phyloP scores from a whole-genome alignment of 2,329 filamentous ascomycete species.

The Aaosphaeria arxii region DNA sequence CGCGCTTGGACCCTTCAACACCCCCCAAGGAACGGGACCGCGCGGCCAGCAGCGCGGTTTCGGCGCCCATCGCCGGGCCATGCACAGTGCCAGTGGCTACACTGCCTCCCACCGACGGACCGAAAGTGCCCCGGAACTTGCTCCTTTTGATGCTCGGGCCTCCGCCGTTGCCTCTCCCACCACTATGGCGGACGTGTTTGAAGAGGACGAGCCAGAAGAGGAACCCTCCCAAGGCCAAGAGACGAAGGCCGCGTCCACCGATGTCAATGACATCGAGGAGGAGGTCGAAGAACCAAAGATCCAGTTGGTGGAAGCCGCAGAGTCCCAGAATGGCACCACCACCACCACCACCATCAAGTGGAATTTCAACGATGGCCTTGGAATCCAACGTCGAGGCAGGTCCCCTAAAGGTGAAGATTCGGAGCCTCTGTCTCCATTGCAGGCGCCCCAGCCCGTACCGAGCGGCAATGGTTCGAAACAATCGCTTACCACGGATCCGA shows the following conservation, averaged over 20 bases:
- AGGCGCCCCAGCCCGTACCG: constrained; percentile 9
- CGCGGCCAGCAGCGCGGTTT: constrained; percentile 43
- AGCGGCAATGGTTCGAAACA: constrained; percentile 8
- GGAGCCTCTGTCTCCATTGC: constrained; percentile 26
- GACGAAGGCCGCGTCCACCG: constrained; percentile 7
- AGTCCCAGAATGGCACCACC: constrained; percentile 32
- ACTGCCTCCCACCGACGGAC: constrained; percentile 75
- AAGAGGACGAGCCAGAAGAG: constrained; percentile 68
- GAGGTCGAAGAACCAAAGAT: constrained; percentile 42
- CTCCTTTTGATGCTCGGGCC: constrained; percentile 63
- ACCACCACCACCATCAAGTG: constrained; percentile 39
- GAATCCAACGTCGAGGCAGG: constrained; percentile 25
- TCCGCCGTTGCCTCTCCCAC: constrained; percentile 58
- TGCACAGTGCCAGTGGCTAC: constrained; percentile 75
- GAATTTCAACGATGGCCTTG: constrained; percentile 40
- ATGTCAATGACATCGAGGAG: constrained; percentile 29
- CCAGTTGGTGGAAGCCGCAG: constrained; percentile 45
- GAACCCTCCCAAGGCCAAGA: constrained; percentile 18
- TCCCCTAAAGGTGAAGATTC: constrained; percentile 7
- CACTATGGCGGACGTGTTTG: constrained; percentile 83
- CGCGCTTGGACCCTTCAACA: constrained; percentile 88
- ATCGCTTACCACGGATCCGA: constrained; percentile 25
- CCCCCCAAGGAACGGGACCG: constrained; percentile 67
- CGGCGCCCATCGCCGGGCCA: constrained; percentile 56
- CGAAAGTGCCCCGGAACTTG: constrained; percentile 77